Conservation (phyloP, 2,329 filamentous ascomycete species). For the Cercospora sp. region DNA sequence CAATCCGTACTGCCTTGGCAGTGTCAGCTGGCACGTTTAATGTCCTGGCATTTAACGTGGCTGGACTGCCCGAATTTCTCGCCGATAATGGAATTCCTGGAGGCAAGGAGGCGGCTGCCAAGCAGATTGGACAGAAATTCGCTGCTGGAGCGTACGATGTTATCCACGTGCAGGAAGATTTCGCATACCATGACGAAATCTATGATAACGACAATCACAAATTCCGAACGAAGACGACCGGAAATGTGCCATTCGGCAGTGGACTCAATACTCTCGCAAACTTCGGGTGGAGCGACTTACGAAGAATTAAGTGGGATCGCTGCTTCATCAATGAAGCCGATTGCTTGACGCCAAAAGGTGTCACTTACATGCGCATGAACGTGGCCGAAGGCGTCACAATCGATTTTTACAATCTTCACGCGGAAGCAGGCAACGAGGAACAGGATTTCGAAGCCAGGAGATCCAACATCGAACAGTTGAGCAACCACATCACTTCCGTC, state of each 20-base stretch:
- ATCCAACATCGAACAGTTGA: constrained; percentile 61
- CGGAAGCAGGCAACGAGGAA: constrained; percentile 60
- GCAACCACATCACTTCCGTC: constrained; percentile 57
- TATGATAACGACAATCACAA: constrained; percentile 62
- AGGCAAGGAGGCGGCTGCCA: constrained; percentile 61
- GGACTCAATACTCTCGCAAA: constrained; percentile 66
- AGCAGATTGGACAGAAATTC: constrained; percentile 59
- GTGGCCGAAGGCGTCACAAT: constrained; percentile 57
- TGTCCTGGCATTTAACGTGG: constrained; percentile 60
- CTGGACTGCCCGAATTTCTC: constrained; percentile 58
- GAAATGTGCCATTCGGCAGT: constrained; percentile 63
- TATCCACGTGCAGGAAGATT: constrained; percentile 66
- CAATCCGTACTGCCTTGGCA: neutral
- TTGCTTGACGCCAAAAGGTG: constrained; percentile 69
- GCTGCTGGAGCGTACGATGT: constrained; percentile 60
- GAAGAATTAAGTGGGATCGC: constrained; percentile 59
- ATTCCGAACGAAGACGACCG: constrained; percentile 63
- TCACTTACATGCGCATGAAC: constrained; percentile 64
- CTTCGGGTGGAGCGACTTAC: constrained; percentile 58
- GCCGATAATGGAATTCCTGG: constrained; percentile 63
- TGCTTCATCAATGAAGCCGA: constrained; percentile 61
- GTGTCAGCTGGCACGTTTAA: constrained; percentile 42
- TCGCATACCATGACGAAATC: constrained; percentile 66
- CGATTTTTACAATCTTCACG: constrained; percentile 67
- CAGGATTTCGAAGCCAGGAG: constrained; percentile 59